phyloP scores from a whole-genome alignment of 2,329 filamentous ascomycete genomes.

The Aspergillus clavatus region DNA sequence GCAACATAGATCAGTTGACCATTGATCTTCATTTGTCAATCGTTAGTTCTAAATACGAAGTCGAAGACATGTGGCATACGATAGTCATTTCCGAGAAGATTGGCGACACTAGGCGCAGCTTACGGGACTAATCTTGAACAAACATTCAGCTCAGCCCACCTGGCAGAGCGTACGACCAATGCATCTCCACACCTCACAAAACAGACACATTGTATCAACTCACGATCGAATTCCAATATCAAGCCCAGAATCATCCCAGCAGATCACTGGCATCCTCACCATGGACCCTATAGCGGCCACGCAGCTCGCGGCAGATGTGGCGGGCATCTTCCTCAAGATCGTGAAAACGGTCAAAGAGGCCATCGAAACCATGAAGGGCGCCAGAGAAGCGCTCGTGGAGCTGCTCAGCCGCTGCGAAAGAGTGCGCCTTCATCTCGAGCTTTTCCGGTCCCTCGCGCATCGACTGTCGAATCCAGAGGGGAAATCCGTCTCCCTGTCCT shows the following conservation, averaged over 20 bases:
- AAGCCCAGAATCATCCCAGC: not conserved
- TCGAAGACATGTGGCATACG: too few species aligned
- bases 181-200: not conserved
- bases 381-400: not conserved
- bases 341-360: not conserved
- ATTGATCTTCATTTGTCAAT: too few species aligned
- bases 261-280: not conserved
- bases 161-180: not conserved
- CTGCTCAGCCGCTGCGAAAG: not conserved
- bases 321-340: slow-evolving; percentile 1
- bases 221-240: not conserved
- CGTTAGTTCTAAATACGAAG: too few species aligned
- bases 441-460: not conserved
- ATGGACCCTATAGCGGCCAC: slow-evolving; percentile 6
- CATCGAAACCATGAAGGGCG: slow-evolving; percentile 4
- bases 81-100: too few species aligned
- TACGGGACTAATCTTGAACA: too few species aligned
- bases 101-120: too few species aligned
- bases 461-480: not conserved
- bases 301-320: not conserved
- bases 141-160: not conserved
- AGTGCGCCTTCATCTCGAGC: not conserved
- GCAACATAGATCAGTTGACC: too few species aligned
- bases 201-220: not conserved
- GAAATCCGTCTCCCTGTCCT: not conserved